Evolutionary conservation across 2,329 filamentous ascomycete genomes (phyloP).

Genomic region (Aspergillus ochraceus): DNA sequence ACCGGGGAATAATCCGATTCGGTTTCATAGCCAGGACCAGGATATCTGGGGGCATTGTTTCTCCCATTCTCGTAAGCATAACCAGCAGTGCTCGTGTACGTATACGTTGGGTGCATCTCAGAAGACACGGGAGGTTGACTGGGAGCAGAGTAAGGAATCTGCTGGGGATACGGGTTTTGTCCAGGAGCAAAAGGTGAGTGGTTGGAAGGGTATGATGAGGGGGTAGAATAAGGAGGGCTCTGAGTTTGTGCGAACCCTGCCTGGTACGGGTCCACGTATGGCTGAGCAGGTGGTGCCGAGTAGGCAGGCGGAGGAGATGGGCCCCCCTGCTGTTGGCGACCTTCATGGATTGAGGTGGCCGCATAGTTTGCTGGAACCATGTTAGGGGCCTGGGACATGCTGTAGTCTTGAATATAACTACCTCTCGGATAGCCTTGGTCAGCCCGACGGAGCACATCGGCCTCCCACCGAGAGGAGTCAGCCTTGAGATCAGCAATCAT

Average conservation of each 20-base stretch:
- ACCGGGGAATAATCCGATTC: slow-evolving; percentile 43
- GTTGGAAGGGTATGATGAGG: slow-evolving; percentile 33
- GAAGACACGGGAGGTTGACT: slow-evolving; percentile 39
- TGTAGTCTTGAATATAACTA: slow-evolving; percentile 42
- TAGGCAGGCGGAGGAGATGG: slow-evolving; percentile 39
- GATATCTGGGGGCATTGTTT: slow-evolving; percentile 43
- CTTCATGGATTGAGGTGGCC: slow-evolving; percentile 38
- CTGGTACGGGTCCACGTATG: slow-evolving; percentile 39
- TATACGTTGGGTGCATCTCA: slow-evolving; percentile 42
- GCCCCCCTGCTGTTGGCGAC: slow-evolving; percentile 38
- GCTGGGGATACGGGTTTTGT: slow-evolving; percentile 36
- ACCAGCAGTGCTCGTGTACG: slow-evolving; percentile 34
- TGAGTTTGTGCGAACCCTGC: slow-evolving; percentile 33
- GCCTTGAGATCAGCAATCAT: slow-evolving; percentile 57
- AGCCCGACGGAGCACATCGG: slow-evolving; percentile 41
- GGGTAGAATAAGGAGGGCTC: slow-evolving; percentile 33
- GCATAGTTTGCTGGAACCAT: slow-evolving; percentile 38
- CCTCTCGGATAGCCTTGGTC: slow-evolving; percentile 44
- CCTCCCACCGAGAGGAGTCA: slow-evolving; percentile 54
- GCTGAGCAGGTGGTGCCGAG: slow-evolving; percentile 33
- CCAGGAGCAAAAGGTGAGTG: slow-evolving; percentile 36
- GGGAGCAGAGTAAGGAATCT: slow-evolving; percentile 34
- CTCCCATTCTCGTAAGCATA: slow-evolving; percentile 40
- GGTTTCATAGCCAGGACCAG: slow-evolving; percentile 43
- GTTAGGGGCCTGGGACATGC: slow-evolving; percentile 39